Conservation (phyloP, 805 yeast genomes). For the Starmerella etchellsii region DNA sequence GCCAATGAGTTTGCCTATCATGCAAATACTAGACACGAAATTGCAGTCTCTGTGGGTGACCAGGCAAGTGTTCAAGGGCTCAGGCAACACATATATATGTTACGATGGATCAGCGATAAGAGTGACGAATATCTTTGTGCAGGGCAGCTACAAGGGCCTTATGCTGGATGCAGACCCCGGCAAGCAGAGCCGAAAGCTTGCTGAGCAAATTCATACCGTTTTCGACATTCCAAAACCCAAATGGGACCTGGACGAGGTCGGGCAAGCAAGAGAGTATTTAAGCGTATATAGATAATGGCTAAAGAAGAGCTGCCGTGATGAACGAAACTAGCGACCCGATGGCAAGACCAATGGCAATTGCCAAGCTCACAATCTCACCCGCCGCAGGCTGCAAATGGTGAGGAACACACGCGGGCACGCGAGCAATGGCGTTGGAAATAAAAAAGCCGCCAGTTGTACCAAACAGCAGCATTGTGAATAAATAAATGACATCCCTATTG, state of each 20-base stretch:
- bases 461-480: slow-evolving; percentile 57
- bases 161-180: slow-evolving; percentile 39
- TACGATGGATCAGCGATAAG: slow-evolving; percentile 38
- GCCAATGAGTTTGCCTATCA: slow-evolving; percentile 31
- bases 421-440: slow-evolving; percentile 67
- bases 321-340: slow-evolving; percentile 71
- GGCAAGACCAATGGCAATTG: slow-evolving; percentile 65
- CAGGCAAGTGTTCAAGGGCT: slow-evolving; percentile 59
- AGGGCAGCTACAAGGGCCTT: slow-evolving; percentile 62
- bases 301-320: slow-evolving; percentile 33
- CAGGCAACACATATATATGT: slow-evolving; percentile 53
- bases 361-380: slow-evolving; percentile 79
- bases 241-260: not conserved
- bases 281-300: slow-evolving; percentile 8
- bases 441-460: slow-evolving; percentile 85
- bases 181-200: slow-evolving; percentile 13
- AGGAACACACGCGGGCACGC: slow-evolving; percentile 46
- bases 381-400: slow-evolving; percentile 78
- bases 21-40: slow-evolving; percentile 40
- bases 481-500: slow-evolving; percentile 35
- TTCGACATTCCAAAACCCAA: slow-evolving; percentile 5
- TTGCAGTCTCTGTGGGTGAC: slow-evolving; percentile 58
- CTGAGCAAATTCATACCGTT: slow-evolving; percentile 3
- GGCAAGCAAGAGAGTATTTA: slow-evolving; percentile 8
- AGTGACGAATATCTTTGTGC: slow-evolving; percentile 58